Evolutionary conservation across 352 stramenopile genomes (phyloP), one percentile per base, ranked within the genome.

Genomic region (Pythium volutum): DNA sequence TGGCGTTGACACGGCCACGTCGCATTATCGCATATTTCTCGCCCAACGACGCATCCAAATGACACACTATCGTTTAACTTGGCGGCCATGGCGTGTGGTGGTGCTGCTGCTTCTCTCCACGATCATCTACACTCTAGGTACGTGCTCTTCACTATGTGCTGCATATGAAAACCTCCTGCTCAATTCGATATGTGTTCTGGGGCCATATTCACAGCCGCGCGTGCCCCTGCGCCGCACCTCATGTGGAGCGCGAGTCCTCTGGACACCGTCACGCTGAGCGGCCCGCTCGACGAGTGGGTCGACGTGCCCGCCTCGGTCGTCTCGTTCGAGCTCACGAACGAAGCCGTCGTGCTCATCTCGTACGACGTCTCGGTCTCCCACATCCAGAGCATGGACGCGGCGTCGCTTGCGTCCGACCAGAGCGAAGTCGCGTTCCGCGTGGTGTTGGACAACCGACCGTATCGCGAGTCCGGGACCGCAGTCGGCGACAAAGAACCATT

Each of bases 291-390:
- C 39, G 65, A 33, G 33, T 91, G 82, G 82, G 29, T 84, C 23
- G 77, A 89, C 46, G 70, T 91, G 4, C 73, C 69, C 0, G 71
- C 87, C 39, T 89, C 82, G 0, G 54, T 50, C 29, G 79, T 89
- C 0, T 36, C 62, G 0, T 51, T 88, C 36, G 73, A 88, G 46
- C 72, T 91, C 16, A 62, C 60, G 18, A 89, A 88, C 48, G 67
- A 84, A 46, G 80, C 76, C 2, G 61, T 87, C 6, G 70, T 89
- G 38, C 54, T 88, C 31, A 75, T 91, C 25, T 87, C 79, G 22
- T 89, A 89, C 64, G 82, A 91, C 53, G 76, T 87, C 4, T 74
- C 78, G 0, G 80, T 89, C 15, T 79, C 77, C 14, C 80, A 77
- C 45, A 42, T 86, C 50, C 46, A 70, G 18, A 58, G 57, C 9